phyloP scores from a whole-genome alignment of 345 rosid genomes.

The Citrus australasica region DNA sequence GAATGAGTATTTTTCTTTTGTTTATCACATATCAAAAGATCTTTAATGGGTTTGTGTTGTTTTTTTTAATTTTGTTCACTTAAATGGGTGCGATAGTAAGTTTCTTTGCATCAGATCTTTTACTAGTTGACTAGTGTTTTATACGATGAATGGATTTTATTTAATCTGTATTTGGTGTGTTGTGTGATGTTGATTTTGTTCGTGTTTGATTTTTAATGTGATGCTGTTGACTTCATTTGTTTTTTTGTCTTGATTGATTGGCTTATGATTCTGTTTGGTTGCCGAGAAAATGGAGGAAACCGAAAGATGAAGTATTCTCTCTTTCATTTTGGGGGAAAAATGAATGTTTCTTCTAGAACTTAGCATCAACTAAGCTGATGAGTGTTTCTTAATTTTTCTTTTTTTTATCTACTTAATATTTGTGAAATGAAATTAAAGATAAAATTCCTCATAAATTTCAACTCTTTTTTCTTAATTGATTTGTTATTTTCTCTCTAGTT shows the following conservation, averaged over 20 bases:
- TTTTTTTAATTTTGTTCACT: background rate
- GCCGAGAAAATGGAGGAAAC: slow-evolving; percentile 6
- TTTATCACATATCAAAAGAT: slow-evolving; percentile 29
- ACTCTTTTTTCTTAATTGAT: background rate
- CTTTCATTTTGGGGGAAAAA: background rate
- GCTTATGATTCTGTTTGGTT: slow-evolving; percentile 10
- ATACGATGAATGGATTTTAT: background rate
- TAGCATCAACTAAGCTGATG: background rate
- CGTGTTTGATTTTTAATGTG: background rate
- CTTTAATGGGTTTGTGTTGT: slow-evolving; percentile 15
- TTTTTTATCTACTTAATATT: no score
- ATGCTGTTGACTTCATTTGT: background rate
- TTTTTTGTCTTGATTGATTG: background rate
- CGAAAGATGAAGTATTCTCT: background rate
- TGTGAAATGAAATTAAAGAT: background rate
- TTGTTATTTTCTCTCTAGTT: no score
- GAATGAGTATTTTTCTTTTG: background rate
- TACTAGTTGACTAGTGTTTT: background rate
- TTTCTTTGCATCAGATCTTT: slow-evolving; percentile 18
- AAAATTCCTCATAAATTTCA: background rate
- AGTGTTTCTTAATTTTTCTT: background rate
- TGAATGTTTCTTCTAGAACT: background rate
- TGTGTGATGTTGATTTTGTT: background rate
- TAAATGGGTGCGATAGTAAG: slow-evolving; percentile 9
- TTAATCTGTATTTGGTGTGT: background rate